Evolutionary conservation across 2,329 filamentous ascomycete species (phyloP).

Genomic region (Phyllosticta citribraziliensis): DNA sequence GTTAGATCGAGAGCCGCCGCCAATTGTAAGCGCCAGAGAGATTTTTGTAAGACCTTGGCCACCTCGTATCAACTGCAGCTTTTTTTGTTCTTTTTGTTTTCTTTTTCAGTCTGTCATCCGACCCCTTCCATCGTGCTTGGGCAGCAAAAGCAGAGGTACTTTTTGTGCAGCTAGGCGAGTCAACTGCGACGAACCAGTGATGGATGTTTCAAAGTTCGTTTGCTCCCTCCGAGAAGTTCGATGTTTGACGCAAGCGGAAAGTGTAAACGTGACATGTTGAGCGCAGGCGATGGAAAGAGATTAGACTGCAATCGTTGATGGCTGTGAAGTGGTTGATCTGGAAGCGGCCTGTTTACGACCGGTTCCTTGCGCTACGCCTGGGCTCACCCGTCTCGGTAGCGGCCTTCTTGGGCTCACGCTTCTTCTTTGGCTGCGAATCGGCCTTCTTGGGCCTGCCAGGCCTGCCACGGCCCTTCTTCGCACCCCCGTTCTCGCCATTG

Average conservation of each 20-base stretch:
- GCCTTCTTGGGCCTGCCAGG: constrained; percentile 23
- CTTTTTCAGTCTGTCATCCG: neutral
- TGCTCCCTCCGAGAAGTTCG: neutral
- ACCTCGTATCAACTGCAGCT: neutral
- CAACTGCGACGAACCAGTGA: neutral
- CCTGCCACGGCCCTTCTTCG: neutral
- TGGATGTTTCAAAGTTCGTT: neutral
- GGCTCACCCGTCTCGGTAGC: constrained; percentile 40
- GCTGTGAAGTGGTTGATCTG: neutral
- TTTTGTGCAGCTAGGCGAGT: neutral
- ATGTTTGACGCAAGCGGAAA: neutral
- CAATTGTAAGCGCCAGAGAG: neutral
- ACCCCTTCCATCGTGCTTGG: neutral
- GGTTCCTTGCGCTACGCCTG: constrained; percentile 35
- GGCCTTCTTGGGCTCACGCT: constrained; percentile 38
- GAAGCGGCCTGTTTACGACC: constrained; percentile 1
- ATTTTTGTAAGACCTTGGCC: neutral
- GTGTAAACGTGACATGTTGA: neutral
- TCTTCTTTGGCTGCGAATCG: constrained; percentile 25
- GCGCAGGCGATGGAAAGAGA: neutral
- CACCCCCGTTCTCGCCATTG: constrained; percentile 17
- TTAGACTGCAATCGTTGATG: neutral
- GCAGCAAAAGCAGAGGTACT: neutral
- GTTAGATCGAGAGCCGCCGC: neutral
- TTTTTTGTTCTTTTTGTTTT: neutral